Conservation (phyloP, 257 asterid genomes). For the Handroanthus guayacan region DNA sequence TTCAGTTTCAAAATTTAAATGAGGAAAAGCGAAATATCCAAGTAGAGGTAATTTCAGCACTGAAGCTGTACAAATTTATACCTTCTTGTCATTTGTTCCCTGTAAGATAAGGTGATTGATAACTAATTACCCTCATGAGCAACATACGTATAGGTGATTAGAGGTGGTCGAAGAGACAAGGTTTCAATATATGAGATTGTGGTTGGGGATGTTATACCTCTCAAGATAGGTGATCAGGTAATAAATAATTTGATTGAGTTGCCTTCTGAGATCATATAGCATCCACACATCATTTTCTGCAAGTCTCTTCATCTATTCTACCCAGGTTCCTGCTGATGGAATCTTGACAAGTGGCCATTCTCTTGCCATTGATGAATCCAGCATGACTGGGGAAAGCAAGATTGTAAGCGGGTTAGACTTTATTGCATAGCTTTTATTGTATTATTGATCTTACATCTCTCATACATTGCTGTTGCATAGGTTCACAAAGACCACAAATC, state of each 20-base stretch:
- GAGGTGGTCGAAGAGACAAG: constrained; percentile 90
- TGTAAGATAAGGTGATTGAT: constrained; percentile 11
- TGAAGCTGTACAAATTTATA: constrained; percentile 11
- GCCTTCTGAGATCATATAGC: constrained; percentile 19
- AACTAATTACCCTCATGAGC: constrained; percentile 18
- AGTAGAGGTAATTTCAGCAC: constrained; percentile 68
- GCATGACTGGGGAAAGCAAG: constrained; percentile 99
- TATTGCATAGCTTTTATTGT: constrained; percentile 33
- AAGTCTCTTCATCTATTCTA: constrained; percentile 29
- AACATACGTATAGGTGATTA: constrained; percentile 62
- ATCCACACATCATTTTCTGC: constrained; percentile 24
- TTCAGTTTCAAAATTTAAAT: constrained; percentile 88
- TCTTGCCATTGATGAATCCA: constrained; percentile 94
- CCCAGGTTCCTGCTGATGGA: constrained; percentile 95
- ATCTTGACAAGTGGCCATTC: constrained; percentile 82
- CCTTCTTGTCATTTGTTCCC: constrained; percentile 15
- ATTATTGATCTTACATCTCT: constrained; percentile 39
- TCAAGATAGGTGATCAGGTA: constrained; percentile 97
- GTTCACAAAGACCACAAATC: constrained; percentile 77
- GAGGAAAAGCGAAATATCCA: constrained; percentile 91
- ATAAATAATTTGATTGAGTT: constrained; percentile 29
- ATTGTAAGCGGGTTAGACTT: constrained; percentile 72
- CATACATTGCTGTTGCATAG: constrained; percentile 44
- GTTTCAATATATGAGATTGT: constrained; percentile 89
- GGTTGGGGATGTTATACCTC: constrained; percentile 92